A percentile compares a stretch with the other conserved stretches of the same genome.
These are phyloP conservation scores for Aureobasidium melanogenum DNA, from an alignment of 2,329 filamentous ascomycete genomes.

Conservation along the genomic window DNA sequence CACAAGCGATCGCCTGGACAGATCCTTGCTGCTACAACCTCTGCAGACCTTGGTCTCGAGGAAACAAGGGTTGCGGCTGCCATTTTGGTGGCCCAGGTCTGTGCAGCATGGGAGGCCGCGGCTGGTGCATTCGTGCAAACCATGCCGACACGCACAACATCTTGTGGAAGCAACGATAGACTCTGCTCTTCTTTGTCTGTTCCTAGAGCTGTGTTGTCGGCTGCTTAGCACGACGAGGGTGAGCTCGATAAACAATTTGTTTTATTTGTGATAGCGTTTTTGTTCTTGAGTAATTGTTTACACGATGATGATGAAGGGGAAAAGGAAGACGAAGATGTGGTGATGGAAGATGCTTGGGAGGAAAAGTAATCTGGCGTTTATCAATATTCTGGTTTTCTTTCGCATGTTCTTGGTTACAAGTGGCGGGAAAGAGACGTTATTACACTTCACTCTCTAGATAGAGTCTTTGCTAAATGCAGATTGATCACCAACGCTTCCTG, in stretches of 20 bases:
- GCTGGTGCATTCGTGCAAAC: not conserved
- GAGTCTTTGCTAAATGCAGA: not conserved
- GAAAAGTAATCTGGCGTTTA: not conserved
- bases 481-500: not conserved
- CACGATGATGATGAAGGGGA: not conserved
- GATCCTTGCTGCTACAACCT: not conserved
- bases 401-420: not conserved
- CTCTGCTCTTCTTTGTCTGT: not conserved
- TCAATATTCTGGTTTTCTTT: not conserved
- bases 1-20: not conserved
- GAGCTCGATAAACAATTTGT: constrained; percentile 5
- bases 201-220: not conserved
- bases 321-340: not conserved
- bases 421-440: not conserved
- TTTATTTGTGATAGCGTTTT: not conserved
- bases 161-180: not conserved
- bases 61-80: not conserved
- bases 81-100: not conserved
- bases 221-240: constrained; percentile 7
- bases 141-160: not conserved
- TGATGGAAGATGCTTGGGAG: not conserved
- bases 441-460: not conserved
- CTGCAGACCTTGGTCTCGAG: not conserved
- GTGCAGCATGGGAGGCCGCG: not conserved
- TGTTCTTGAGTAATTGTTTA: not conserved